Base-by-base conservation (phyloP, 2,329 filamentous ascomycete species). In the Arthroderma sp. region DNA sequence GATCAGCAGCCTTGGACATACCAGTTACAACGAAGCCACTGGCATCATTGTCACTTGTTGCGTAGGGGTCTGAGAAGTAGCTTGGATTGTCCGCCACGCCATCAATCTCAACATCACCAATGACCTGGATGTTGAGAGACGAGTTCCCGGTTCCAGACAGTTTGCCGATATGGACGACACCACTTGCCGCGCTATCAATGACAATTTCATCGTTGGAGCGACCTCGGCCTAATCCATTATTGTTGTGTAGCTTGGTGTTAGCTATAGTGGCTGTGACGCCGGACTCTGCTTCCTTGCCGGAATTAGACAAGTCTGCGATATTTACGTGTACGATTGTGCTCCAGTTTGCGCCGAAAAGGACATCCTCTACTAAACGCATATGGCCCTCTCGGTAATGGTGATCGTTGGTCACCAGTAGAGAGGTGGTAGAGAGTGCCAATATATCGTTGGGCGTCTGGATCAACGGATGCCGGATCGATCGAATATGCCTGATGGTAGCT, bases 401-500 rank as follows among this genome's bases (percentile, higher is more conserved):
- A 49, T 80, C 77, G 49, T 80, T 80, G 0, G 75, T 79, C 4
- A 79, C 70, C 41, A 74, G 73, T 54, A 80, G 69, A 0, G 69
- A 68, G 8, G 53, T 61, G 0, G 70, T 66, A 0, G 62, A 70
- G 3, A 59, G 52, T 1, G 69, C 73, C 4, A 71, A 57, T 8
- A 81, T 58, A 49, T 81, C 77, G 49, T 80, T 80, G 1, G 77
- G 77, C 0, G 75, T 79, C 6, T 54, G 56, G 39, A 80, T 68
- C 31, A 76, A 50, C 0, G 72, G 67, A 52, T 80, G 66, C 34
- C 58, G 60, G 31, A 80, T 63, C 0, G 74, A 71, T 9, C 75
- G 72, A 4, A 80, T 43, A 51, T 78, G 71, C 2, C 50, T 60
- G 6, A 61, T 61, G 0, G 59, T 59, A 0, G 57, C 49, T 0